Percentiles rank a stretch among this genome's conserved stretches.
Conservation (phyloP, 2,329 filamentous ascomycete genomes). For the Phymatotrichopsis omnivora region DNA sequence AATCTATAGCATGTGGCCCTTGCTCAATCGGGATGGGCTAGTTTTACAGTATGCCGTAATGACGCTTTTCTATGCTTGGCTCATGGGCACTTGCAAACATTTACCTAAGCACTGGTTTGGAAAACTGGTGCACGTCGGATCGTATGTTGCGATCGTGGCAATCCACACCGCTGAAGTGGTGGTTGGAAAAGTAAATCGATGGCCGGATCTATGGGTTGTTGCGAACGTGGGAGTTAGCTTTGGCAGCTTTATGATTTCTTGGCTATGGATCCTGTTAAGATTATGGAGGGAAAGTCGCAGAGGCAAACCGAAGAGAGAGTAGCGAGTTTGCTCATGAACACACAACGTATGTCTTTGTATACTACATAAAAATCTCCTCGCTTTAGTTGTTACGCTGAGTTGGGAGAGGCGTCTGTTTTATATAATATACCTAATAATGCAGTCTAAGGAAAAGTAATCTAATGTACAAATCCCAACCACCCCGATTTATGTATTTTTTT, state of each 20-base stretch:
- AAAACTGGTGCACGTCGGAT: slow-evolving; percentile 62
- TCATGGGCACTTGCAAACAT: slow-evolving; percentile 68
- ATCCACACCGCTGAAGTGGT: slow-evolving; percentile 74
- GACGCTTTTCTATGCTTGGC: slow-evolving; percentile 79
- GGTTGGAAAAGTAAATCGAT: slow-evolving; percentile 56
- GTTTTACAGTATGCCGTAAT: slow-evolving; percentile 75
- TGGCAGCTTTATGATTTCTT: slow-evolving; percentile 74
- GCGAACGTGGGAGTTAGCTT: slow-evolving; percentile 79
- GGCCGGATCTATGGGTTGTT: slow-evolving; percentile 92
- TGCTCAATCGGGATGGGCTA: slow-evolving; percentile 76
- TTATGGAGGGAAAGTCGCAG: slow-evolving; percentile 34
- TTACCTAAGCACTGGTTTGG: slow-evolving; percentile 44
- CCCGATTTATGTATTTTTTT: not conserved
- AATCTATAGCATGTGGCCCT: slow-evolving; percentile 85
- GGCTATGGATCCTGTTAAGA: slow-evolving; percentile 79
- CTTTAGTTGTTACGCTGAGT: slow-evolving; percentile 3
- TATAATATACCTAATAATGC: too few species aligned
- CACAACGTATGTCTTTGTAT: not conserved
- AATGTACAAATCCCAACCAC: not conserved
- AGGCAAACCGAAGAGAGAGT: slow-evolving; percentile 30
- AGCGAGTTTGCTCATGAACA: slow-evolving; percentile 3
- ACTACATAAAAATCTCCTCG: not conserved
- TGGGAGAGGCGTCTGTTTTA: too few species aligned
- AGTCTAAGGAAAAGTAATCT: not conserved
- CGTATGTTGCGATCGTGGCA: slow-evolving; percentile 64